phyloP scores from a whole-genome alignment of 371 early-diverging fungal species.

The Rhizopus sp. region DNA sequence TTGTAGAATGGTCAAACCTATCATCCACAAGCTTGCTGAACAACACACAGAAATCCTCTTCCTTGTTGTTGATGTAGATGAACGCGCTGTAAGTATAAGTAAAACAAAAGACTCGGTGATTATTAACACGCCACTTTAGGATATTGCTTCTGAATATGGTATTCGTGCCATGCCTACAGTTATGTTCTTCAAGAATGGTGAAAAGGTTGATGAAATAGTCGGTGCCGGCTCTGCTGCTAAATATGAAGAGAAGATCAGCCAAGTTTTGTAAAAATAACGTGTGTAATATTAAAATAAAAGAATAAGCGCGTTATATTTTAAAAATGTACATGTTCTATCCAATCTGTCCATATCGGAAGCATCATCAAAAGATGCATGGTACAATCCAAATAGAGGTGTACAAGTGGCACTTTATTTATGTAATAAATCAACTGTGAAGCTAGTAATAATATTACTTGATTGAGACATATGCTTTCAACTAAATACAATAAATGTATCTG shows the following conservation, averaged over 20 bases:
- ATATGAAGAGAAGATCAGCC: conserved; percentile 19
- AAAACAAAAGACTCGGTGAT: not conserved
- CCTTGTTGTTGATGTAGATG: conserved; percentile 87
- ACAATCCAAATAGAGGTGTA: too few relatives aligned
- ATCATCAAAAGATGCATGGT: too few relatives aligned
- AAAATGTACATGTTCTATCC: too few relatives aligned
- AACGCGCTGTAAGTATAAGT: conserved; percentile 44
- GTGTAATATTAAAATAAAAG: too few relatives aligned
- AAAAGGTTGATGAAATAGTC: conserved; percentile 68
- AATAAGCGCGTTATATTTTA: too few relatives aligned
- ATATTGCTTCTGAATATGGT: conserved; percentile 65
- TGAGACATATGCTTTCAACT: too few relatives aligned
- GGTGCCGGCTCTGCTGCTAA: conserved; percentile 61
- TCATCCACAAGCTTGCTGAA: conserved; percentile 59
- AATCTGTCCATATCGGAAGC: too few relatives aligned
- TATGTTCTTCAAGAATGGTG: conserved; percentile 74
- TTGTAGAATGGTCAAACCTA: conserved; percentile 87
- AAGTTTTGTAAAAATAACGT: too few relatives aligned
- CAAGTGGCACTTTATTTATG: too few relatives aligned
- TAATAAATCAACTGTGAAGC: too few relatives aligned
- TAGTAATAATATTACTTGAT: too few relatives aligned
- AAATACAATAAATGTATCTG: too few relatives aligned
- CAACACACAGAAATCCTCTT: conserved; percentile 63
- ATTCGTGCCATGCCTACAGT: conserved; percentile 95
- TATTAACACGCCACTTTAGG: conserved; percentile 31